Conservation (phyloP, 306 rosid species). For the Rosa rugosa region DNA sequence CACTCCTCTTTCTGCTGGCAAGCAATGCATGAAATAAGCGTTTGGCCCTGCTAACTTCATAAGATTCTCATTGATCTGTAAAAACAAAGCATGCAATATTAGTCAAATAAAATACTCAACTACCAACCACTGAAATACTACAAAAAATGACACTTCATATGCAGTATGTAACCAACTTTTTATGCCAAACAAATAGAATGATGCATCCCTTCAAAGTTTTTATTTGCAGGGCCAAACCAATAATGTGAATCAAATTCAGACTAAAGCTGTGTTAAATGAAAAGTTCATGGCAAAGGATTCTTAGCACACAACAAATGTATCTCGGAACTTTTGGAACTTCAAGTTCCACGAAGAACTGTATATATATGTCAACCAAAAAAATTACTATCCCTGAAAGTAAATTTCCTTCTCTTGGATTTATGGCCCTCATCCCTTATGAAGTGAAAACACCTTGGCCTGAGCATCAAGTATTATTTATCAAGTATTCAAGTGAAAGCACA, state of each 20-base stretch:
- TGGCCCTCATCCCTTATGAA: not conserved
- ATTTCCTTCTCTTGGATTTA: not conserved
- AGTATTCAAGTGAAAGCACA: not conserved
- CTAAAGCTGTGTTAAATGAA: not conserved
- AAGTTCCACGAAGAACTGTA: not conserved
- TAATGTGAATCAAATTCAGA: not conserved
- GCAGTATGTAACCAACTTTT: not conserved
- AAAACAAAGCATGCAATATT: not conserved
- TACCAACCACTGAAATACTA: not conserved
- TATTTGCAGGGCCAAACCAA: not conserved
- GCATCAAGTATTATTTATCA: not conserved
- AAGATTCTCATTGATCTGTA: conserved; percentile 67
- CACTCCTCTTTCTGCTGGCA: conserved; percentile 97
- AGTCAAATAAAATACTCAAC: conserved; percentile 2
- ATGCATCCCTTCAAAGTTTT: not conserved
- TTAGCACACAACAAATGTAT: not conserved
- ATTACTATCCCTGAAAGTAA: not conserved
- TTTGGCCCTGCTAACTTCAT: conserved; percentile 85
- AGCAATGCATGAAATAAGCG: conserved; percentile 90
- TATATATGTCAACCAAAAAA: not conserved
- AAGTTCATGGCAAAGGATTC: not conserved
- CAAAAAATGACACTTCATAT: not conserved
- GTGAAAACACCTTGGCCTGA: not conserved
- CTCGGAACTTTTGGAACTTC: not conserved
- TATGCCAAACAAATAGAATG: not conserved